These are phyloP conservation scores for Vaucheria bursata DNA, from an alignment of 352 stramenopile species.

Conservation along the genomic window DNA sequence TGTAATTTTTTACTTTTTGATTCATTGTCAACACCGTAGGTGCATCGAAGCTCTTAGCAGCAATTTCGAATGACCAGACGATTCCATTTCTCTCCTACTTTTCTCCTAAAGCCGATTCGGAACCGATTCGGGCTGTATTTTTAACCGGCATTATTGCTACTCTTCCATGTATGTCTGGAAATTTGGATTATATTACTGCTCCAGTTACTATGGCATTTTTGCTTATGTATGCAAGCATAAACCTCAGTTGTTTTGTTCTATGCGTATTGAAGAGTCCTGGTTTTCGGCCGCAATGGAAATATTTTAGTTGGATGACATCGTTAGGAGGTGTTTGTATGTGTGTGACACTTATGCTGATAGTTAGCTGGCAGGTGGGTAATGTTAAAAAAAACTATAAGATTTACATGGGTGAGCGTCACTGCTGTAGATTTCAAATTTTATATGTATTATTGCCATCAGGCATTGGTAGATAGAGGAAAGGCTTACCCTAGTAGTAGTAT, in stretches of 20 bases:
- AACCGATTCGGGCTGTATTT: conserved; percentile 49
- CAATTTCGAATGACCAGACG: conserved; percentile 58
- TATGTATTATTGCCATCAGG: neutral
- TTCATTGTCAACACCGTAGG: too few relatives aligned
- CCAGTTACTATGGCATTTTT: conserved; percentile 69
- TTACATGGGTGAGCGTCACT: neutral
- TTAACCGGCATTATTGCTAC: conserved; percentile 56
- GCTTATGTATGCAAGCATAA: conserved; percentile 60
- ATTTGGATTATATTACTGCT: conserved; percentile 63
- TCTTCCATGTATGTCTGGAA: conserved; percentile 58
- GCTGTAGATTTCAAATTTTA: neutral
- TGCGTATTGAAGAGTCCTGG: conserved; percentile 55
- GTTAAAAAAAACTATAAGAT: neutral
- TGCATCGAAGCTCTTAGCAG: conserved; percentile 57
- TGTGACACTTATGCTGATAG: conserved; percentile 59
- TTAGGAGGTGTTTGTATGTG: conserved; percentile 59
- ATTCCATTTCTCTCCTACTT: conserved; percentile 58
- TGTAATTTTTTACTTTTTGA: too few relatives aligned
- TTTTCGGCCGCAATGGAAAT: conserved; percentile 62
- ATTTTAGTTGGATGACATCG: conserved; percentile 62
- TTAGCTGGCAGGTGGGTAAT: conserved; percentile 50
- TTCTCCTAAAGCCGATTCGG: conserved; percentile 41
- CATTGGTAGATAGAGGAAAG: too few relatives aligned
- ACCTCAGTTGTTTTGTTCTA: conserved; percentile 61
- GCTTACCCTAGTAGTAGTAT: too few relatives aligned